Base-by-base conservation (phyloP, 768 basidiomycete genomes). In the Rhodotorula kratochvilovae region DNA sequence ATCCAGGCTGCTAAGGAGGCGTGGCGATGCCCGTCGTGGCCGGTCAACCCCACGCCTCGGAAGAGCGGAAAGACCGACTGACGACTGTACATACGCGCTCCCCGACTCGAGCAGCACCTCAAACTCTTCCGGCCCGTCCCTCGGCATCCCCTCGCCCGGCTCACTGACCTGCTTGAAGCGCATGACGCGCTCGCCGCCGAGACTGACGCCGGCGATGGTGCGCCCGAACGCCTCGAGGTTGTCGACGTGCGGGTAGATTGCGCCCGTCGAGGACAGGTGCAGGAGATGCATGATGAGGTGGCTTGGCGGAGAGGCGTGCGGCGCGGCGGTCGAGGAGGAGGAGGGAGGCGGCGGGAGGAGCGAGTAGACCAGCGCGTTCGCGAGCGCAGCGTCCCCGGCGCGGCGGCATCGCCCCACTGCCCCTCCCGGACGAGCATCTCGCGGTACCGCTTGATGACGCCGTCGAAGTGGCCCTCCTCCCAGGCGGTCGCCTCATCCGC, bases 191-290 rank as follows among this genome's bases (percentile, higher is more conserved):
- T 77, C 78, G 3, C 78, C 77, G 15, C 82, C 82, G 3, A 83
- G 71, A 11, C 79, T 79, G 2, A 81, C 75, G 7, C 82, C 82
- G 53, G 81, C 76, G 46, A 83, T 82, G 11, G 80, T 74, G 12
- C 73, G 77, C 0, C 82, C 82, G 54, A 79, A 81, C 10, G 81
- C 80, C 53, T 81, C 77, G 51, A 82, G 72, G 68, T 81, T 81
- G 72, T 83, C 82, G 54, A 83, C 81, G 70, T 83, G 82, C 12
- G 78, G 78, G 19, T 78, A 66, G 67, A 83, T 83, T 56, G 78
- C 66, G n/a, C 82, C 82, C 3, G 70, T n/a, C 1, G 79, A 76
- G 0, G 80, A 76, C 16, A 83, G 80, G 67, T 83, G 82, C 19
- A 83, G 75, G 12, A 80, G 73, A 62, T 83, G 82, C 31, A 80